Evolutionary conservation across 768 basidiomycete genomes (phyloP), one percentile per base, ranked within the genome.

Genomic region (Tricholoma saponaceum): DNA sequence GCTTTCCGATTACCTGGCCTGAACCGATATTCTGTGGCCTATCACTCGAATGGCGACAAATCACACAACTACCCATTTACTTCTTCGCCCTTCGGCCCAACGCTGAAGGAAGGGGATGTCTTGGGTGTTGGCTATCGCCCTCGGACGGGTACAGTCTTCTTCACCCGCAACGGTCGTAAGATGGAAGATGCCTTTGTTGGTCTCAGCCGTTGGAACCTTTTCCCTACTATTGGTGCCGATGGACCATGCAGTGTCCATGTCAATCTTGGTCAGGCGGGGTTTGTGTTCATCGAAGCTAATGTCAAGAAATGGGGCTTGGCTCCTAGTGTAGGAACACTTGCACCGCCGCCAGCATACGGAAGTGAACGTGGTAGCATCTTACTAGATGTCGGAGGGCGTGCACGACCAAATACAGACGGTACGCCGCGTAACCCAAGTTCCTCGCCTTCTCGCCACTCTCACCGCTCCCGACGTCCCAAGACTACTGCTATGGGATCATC

Each of bases 261-360:
- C 67, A 99, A 99, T 70, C 83, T 99, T 13, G 97, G 97, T 7
- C 97, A 98, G 73, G 89, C 92, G 4, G 97, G 97, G 4, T 99
- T 99, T 69, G 97, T 98, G 37, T 98, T 97, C 65, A 98, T 99
- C 66, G 97, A 99, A 74, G 97, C 97, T 32, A 98, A 99, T 68
- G 97, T 99, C 60, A 99, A 99, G 82, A 98, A 98, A 70, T 99
- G 97, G 97, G 97, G 97, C 16, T 74, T 98, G 30, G 97, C 97
- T 32, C 97, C 97, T 7, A 97, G 95, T 69, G 89, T 95, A 13
- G 97, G 97, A 49, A 98, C 97, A 0, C 81, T 98, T 9, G 96
- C 96, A 1, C 97, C 97, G 14, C 97, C 97, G 26, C 97, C 97
- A 5, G 95, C 97, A 0, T 98, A 98, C 72, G 97, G 97, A 16